phyloP scores from a whole-genome alignment of 1,284 basidiomycete genomes.

The Ustilago trichophora region DNA sequence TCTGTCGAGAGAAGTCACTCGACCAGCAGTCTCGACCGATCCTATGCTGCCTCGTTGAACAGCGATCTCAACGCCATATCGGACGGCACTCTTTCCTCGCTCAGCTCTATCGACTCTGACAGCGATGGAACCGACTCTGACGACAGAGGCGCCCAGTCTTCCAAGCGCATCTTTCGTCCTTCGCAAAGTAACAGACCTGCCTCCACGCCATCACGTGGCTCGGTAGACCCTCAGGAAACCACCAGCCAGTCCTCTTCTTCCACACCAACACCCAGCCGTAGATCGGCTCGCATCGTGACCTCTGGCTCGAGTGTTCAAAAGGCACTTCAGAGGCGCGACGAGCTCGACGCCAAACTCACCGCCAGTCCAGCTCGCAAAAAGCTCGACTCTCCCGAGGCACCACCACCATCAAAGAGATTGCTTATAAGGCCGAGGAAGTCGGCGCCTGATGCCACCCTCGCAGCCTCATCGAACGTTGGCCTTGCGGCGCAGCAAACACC shows the following conservation, averaged over 20 bases:
- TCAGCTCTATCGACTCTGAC: constrained; percentile 29
- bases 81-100: constrained; percentile 23
- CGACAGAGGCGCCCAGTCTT: background rate
- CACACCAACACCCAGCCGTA: constrained; percentile 25
- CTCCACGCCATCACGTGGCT: constrained; percentile 3
- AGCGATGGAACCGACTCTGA: constrained; percentile 10
- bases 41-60: constrained; percentile 27
- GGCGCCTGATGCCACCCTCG: background rate
- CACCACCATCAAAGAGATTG: constrained; percentile 5
- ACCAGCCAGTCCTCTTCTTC: constrained; percentile 7
- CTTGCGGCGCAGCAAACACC: background rate
- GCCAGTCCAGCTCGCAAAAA: constrained; percentile 18
- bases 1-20: constrained; percentile 10
- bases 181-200: background rate
- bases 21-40: constrained; percentile 11
- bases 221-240: background rate
- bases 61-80: constrained; percentile 21
- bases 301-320: constrained; percentile 46
- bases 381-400: constrained; percentile 13
- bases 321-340: constrained; percentile 37
- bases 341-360: constrained; percentile 38
- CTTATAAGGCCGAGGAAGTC: constrained; percentile 19
- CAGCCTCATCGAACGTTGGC: background rate
- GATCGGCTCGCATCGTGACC: constrained; percentile 37
- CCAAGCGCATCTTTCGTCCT: background rate